These are phyloP conservation scores for Apophysomyces elegans DNA, from an alignment of 371 early-diverging fungal genomes.

Conservation along the genomic window DNA sequence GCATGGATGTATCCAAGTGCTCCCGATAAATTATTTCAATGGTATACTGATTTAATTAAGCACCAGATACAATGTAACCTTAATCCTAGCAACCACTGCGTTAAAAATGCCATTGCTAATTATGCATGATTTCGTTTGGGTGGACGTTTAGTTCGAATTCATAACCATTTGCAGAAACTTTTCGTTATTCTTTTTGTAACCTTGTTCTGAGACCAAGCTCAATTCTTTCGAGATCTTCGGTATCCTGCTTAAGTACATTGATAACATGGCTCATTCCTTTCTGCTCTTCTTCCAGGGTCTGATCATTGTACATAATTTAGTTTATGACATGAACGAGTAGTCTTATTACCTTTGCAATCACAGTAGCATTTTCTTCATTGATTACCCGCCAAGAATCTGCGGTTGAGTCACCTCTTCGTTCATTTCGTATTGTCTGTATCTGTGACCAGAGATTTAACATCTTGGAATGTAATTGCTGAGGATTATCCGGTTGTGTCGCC, in stretches of 20 bases:
- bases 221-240: constrained; percentile 14
- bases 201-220: constrained; percentile 19
- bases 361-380: constrained; percentile 18
- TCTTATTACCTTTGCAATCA: constrained; percentile 21
- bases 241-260: constrained; percentile 18
- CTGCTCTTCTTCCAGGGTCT: constrained; percentile 20
- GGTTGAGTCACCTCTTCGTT: not conserved
- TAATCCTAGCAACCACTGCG: not conserved
- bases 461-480: constrained; percentile 20
- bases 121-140: not conserved
- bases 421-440: constrained; percentile 16
- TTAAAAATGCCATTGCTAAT: not conserved
- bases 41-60: too few species aligned
- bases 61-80: too few species aligned
- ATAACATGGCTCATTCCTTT: constrained; percentile 21
- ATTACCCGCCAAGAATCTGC: constrained; percentile 22
- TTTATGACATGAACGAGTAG: not conserved
- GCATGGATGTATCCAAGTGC: too few species aligned
- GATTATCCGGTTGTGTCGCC: constrained; percentile 12
- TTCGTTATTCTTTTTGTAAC: constrained; percentile 5
- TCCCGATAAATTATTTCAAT: too few species aligned
- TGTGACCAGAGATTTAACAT: constrained; percentile 17
- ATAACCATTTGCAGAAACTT: not conserved
- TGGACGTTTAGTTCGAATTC: not conserved
- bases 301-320: too few species aligned